Evolutionary conservation across 352 stramenopile species (phyloP), one percentile per base, ranked within the genome.

Genomic region (Pythium grandisporangium): DNA sequence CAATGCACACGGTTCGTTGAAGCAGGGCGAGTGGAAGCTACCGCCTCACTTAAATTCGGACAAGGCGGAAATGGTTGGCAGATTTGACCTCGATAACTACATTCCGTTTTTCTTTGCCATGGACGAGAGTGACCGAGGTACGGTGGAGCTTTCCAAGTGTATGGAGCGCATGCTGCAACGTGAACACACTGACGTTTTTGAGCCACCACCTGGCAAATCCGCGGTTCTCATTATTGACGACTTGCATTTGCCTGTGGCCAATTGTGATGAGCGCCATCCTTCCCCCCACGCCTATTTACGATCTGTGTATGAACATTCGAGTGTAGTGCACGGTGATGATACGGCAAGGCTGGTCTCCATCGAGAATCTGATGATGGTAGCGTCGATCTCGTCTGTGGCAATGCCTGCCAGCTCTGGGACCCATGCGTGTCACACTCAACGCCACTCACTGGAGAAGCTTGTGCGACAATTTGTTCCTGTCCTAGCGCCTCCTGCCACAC

Each of bases 171-270:
- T 63, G 44, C 47, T 70, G 5, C 55, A 70, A 37, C 55, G 61
- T n/a, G 61, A 70, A 27, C 51, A 56, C 6, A 51, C 37, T 30
- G 45, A 45, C 1, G 48, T 70, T 20, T 64, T 48, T 24, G 61
- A 70, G 32, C 61, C 61, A 14, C 61, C 61, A 16, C 55, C 61
- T 2, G 61, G 61, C 1, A 70, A 70, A 38, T 44, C 42, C 0
- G 55, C 59, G 21, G 37, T 66, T 6, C 35, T 70, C 3, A 47
- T 66, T 19, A 48, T 70, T 17, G 61, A 70, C 42, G 61, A 70
- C 22, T 27, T 70, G 20, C 61, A 70, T 32, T 47, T 70, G 20
- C 61, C 61, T 2, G 30, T 55, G 3, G 26, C n/a, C 0, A 34
- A 10, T 6, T 21, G 51, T 5, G 57, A 59, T 17, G 48, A 61